Evolutionary conservation across 768 basidiomycete species (phyloP).

Genomic region (Trametes villosa): DNA sequence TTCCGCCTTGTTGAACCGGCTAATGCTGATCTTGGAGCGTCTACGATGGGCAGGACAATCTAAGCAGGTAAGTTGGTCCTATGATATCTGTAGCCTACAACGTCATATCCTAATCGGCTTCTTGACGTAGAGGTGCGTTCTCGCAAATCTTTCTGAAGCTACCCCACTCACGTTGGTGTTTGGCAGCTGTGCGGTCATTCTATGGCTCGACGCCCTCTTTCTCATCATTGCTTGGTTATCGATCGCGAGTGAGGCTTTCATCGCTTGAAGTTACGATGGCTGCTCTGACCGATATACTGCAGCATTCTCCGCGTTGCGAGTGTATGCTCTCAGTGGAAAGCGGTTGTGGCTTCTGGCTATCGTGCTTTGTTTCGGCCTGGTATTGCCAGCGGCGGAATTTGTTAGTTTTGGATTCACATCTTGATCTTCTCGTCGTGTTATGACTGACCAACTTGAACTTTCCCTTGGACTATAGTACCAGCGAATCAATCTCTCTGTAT

Average conservation of each 20-base stretch:
- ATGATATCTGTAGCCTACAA: too few species aligned
- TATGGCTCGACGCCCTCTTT: neutral
- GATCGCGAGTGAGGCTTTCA: neutral
- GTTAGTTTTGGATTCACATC: neutral
- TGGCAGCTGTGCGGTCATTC: neutral
- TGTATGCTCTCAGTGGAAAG: conserved; percentile 4
- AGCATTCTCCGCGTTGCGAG: conserved; percentile 11
- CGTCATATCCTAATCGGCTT: too few species aligned
- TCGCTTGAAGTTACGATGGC: neutral
- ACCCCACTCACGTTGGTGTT: neutral
- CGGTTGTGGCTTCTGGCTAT: neutral
- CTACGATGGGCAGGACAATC: neutral
- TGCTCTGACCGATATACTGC: too few species aligned
- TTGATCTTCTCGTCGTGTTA: neutral
- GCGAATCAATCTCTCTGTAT: neutral
- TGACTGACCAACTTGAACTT: neutral
- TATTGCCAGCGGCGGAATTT: conserved; percentile 1
- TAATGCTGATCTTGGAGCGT: conserved; percentile 1
- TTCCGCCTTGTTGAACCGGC: neutral
- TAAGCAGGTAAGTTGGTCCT: neutral
- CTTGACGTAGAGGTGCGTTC: neutral
- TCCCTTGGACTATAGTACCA: neutral
- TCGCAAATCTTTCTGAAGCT: neutral
- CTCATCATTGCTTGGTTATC: conserved; percentile 2
- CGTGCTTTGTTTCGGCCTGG: neutral